These are phyloP conservation scores for Colletotrichum kahawae DNA, from an alignment of 2,329 filamentous ascomycete species.

Conservation along the genomic window DNA sequence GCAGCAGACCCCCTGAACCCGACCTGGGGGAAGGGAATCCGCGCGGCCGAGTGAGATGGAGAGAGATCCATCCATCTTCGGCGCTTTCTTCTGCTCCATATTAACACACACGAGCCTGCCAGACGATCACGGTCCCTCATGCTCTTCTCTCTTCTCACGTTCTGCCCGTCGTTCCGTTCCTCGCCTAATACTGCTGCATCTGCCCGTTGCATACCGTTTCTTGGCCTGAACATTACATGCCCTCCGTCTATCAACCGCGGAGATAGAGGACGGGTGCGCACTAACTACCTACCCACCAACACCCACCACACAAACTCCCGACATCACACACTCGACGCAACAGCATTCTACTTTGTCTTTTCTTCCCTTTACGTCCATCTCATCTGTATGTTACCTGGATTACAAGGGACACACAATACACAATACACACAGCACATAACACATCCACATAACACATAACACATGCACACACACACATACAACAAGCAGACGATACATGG, in stretches of 20 bases:
- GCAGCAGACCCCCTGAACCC: not conserved
- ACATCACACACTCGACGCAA: not conserved
- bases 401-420: not conserved
- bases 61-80: not conserved
- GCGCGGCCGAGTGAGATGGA: not conserved
- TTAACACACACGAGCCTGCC: not conserved
- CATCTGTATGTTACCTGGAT: not conserved
- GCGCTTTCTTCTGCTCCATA: not conserved
- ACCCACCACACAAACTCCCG: not conserved
- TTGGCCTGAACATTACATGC: not conserved
- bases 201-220: not conserved
- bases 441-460: not conserved
- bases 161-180: not conserved
- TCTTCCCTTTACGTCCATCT: not conserved
- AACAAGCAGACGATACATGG: not conserved
- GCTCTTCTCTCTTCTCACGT: not conserved
- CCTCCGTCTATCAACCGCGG: not conserved
- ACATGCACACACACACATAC: not conserved
- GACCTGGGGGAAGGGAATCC: not conserved
- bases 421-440: not conserved
- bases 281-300: not conserved
- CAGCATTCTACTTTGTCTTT: not conserved
- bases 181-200: not conserved
- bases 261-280: not conserved
- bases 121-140: not conserved